Evolutionary conservation across 805 yeast species (phyloP), one percentile per base, ranked within the genome.

Genomic region (Lachancea thermotolerans): DNA sequence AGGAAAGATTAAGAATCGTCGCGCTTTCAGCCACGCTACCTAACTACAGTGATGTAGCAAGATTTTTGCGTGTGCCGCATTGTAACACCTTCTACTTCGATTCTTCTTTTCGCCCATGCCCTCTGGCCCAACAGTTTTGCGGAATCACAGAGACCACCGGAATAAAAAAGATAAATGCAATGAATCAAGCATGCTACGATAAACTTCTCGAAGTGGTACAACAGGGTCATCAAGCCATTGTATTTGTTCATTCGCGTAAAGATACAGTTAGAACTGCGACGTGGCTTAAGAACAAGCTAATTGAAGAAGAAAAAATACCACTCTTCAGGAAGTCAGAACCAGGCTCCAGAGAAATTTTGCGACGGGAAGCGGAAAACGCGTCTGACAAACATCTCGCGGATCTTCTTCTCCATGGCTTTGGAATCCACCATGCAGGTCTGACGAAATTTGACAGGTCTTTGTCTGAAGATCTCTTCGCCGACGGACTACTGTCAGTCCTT

Each of bases 1-100:
- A 72, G 38, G 73, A 69, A 11, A 66, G 71, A 10, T 81, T 82
- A 0, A 72, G 99, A 51, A 61, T 91, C 7, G 81, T 90, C 10
- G 98, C 95, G 0, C 69, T 91, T 11, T 89, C 97, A 1, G 98
- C 98, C 0, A 90, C 98, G 0, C 72, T 91, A 42, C 96, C 97
- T 1, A 89, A 90, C 58, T 91, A 83, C 58, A 62, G 67, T 48
- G 97, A 91, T 62, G 97, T 91, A 32, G 95, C 95, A 0, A 71
- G 70, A 37, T 91, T 93, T 56, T 65, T 93, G 40, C 69, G 81
- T 31, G 96, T 86, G 4, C 78, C 78, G 17, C 66, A 68, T 12
- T 52, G 66, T 12, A 90, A 91, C 0, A 55, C 89, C 4, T 90
- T 85, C 59, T 87, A 75, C 59, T 93, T 91, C 60, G 96, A 87